These are phyloP conservation scores for Lactarius deliciosus DNA, from an alignment of 768 basidiomycete species.

Conservation along the genomic window DNA sequence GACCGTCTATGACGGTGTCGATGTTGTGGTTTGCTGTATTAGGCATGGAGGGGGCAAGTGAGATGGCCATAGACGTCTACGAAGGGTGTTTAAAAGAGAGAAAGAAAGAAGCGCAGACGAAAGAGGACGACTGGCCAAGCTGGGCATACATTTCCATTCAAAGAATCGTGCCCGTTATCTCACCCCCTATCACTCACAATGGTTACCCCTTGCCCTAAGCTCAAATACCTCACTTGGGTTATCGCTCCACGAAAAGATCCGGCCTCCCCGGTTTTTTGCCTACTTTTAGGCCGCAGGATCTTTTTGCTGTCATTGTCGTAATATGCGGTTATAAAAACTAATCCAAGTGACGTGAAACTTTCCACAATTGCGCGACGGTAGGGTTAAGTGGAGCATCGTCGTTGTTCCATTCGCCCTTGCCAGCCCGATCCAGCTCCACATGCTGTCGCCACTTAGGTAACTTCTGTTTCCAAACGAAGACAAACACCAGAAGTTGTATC, in stretches of 20 bases:
- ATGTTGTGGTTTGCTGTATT: slow-evolving; percentile 21
- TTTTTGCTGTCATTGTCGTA: background rate
- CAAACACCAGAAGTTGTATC: background rate
- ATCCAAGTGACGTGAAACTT: background rate
- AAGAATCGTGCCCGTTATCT: slow-evolving; percentile 7
- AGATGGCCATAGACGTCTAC: background rate
- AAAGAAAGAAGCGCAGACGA: background rate
- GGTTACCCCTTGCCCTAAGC: background rate
- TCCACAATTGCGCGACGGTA: background rate
- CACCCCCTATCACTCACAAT: slow-evolving; percentile 11
- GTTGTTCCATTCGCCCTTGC: background rate
- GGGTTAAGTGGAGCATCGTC: background rate
- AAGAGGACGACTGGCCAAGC: background rate
- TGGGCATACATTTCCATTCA: background rate
- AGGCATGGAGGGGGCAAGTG: slow-evolving; percentile 17
- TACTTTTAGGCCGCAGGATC: background rate
- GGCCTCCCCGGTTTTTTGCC: background rate
- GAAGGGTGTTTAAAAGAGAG: slow-evolving; percentile 10
- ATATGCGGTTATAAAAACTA: background rate
- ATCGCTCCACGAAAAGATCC: background rate
- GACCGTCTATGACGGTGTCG: slow-evolving; percentile 25
- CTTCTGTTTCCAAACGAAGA: background rate
- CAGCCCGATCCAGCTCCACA: background rate
- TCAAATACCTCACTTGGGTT: slow-evolving; percentile 2
- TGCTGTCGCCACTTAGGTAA: slow-evolving; percentile 11